These are phyloP conservation scores for Metschnikowia lachancei DNA, from an alignment of 805 yeast species.

Conservation along the genomic window DNA sequence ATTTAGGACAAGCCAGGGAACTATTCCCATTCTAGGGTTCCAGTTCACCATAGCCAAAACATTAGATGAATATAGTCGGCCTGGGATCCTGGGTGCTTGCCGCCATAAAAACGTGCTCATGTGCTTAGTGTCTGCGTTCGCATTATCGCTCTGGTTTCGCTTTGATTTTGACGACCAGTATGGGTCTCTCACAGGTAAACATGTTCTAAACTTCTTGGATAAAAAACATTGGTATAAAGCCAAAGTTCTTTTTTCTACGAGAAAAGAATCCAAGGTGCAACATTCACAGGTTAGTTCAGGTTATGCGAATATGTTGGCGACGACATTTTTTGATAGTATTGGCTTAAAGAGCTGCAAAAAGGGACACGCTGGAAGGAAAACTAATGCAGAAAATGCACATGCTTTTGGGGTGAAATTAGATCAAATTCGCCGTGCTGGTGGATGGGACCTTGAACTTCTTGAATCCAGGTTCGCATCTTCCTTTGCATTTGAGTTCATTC, in stretches of 20 bases:
- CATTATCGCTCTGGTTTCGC: conserved; percentile 7
- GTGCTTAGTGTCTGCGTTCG: not conserved
- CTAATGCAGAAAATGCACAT: not conserved
- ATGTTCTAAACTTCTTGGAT: conserved; percentile 1
- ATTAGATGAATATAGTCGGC: not conserved
- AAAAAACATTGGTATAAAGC: not conserved
- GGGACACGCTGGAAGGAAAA: not conserved
- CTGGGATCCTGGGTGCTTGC: not conserved
- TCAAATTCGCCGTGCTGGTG: not conserved
- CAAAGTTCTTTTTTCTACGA: not conserved
- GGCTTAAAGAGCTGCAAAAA: not conserved
- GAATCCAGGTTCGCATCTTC: not conserved
- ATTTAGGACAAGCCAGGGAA: not conserved
- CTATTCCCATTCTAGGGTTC: not conserved
- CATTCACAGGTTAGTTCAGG: not conserved
- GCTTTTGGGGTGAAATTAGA: not conserved
- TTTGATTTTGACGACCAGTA: conserved; percentile 1
- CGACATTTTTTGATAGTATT: conserved; percentile 1
- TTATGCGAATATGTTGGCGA: not conserved
- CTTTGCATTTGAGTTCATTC: conserved; percentile 2
- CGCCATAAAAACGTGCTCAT: not conserved
- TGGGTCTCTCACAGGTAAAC: not conserved
- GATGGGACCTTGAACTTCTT: not conserved
- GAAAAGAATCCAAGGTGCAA: not conserved
- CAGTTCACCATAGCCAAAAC: not conserved